phyloP scores from a whole-genome alignment of 192 early-diverging fungal species.

The Spinellus fusiger region DNA sequence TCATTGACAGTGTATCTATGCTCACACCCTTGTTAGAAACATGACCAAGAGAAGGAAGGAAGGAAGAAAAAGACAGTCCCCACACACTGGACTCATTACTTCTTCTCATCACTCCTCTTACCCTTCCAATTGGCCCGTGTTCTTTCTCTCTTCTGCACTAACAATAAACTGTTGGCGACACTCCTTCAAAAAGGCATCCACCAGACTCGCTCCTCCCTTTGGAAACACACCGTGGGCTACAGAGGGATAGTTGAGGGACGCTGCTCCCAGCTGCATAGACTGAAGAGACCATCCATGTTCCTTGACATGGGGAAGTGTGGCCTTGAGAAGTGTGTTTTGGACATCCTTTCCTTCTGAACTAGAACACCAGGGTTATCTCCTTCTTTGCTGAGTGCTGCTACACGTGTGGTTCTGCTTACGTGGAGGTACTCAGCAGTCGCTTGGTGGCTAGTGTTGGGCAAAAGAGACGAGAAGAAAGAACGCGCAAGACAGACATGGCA shows the following conservation, averaged over 20 bases:
- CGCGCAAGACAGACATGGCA: no score
- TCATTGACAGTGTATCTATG: constrained; percentile 38
- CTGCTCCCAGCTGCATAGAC: constrained; percentile 57
- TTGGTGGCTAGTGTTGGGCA: no score
- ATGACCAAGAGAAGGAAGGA: no score
- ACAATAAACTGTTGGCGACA: constrained; percentile 39
- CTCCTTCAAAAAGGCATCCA: constrained; percentile 70
- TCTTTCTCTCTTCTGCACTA: constrained; percentile 52
- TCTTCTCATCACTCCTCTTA: constrained; percentile 8
- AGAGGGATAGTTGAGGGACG: constrained; percentile 61
- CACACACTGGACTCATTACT: no score
- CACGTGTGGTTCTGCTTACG: no score
- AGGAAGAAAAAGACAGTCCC: no score
- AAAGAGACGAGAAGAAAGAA: no score
- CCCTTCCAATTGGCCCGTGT: constrained; percentile 48
- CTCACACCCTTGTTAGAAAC: background rate
- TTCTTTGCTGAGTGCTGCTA: no score
- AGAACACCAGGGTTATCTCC: no score
- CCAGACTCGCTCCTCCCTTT: constrained; percentile 59
- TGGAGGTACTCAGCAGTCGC: no score
- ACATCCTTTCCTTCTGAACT: no score
- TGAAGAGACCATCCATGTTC: constrained; percentile 70
- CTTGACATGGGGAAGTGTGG: constrained; percentile 62
- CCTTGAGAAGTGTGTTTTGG: no score
- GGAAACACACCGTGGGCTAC: constrained; percentile 66